Base-by-base conservation (phyloP, 306 rosid species). In the Rosa chinensis region DNA sequence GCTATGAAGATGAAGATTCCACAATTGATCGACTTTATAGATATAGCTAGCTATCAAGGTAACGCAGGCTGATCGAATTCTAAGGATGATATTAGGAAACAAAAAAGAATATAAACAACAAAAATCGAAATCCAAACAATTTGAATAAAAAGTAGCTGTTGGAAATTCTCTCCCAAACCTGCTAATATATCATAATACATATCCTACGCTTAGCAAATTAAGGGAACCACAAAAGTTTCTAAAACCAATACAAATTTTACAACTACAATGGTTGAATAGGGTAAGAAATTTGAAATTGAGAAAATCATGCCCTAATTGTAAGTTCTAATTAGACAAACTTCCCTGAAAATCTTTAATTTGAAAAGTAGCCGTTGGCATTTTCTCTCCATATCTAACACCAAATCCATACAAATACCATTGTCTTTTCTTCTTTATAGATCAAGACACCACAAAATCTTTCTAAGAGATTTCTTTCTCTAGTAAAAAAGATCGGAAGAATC, bases 331-430 rank as follows among this genome's bases (percentile, higher is more conserved):
- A 61, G 66, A 61, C 66, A 79, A 44, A 45, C 64, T 81, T 79
- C 81, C 88, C 72, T 79, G 9, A 43, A 4, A 56, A 53, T 6
- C 23, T 58, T 12, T 21, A 67, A 74, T 58, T 79, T 48, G 12
- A 58, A 32, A 18, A 56, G 5, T 90, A 82, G 89, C 87, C 86
- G 90, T 86, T 91, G 70, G 78, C 61, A 52, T 58, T 49, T 49
- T 47, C 28, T 25, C 42, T 61, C 21, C 14, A 70, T 12, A 45
- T 44, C 48, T 23, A 74, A 8, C 39, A 42, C 39, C n/a, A 6
- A 2, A 47, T 37, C 59, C 76, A 58, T 81, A 73, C 72, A 84
- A 72, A 79, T 75, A 78, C 67, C 13, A 3, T 32, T 3, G 50
- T 43, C 20, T 11, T 66, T 18, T 2, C 48, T 7, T 72, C 23